These are phyloP conservation scores for Monosporascus sp. DNA, from an alignment of 2,329 filamentous ascomycete genomes.

Conservation along the genomic window DNA sequence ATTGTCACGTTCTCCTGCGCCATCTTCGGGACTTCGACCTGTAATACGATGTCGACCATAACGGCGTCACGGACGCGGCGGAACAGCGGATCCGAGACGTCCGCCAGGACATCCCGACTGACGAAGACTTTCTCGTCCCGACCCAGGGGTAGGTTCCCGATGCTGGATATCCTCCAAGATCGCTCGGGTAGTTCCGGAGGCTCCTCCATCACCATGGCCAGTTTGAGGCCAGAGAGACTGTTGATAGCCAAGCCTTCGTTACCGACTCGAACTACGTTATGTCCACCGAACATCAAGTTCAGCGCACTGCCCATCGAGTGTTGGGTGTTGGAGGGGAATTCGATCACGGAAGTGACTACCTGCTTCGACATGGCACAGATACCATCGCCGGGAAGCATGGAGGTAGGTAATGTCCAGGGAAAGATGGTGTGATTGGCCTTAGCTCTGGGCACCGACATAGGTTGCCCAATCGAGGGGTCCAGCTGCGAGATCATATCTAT, in stretches of 20 bases:
- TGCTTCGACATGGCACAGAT: constrained; percentile 68
- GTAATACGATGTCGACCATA: constrained; percentile 69
- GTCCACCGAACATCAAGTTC: constrained; percentile 40
- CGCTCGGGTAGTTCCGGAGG: constrained; percentile 34
- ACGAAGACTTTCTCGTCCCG: constrained; percentile 85
- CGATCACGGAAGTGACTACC: constrained; percentile 64
- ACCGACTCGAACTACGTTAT: constrained; percentile 41
- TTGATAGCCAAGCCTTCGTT: constrained; percentile 43
- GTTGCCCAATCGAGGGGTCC: constrained; percentile 5
- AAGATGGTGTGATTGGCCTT: constrained; percentile 79
- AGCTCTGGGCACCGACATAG: constrained; percentile 30
- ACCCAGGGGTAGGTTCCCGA: constrained; percentile 76
- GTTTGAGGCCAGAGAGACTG: constrained; percentile 52
- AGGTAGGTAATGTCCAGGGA: constrained; percentile 83
- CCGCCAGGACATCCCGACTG: constrained; percentile 67
- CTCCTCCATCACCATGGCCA: constrained; percentile 64
- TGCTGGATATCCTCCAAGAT: constrained; percentile 68
- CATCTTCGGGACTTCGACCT: constrained; percentile 31
- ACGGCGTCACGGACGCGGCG: constrained; percentile 68
- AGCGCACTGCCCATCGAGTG: constrained; percentile 36
- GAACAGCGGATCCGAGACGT: constrained; percentile 79
- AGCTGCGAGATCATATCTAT: constrained; percentile 9
- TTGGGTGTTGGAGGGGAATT: constrained; percentile 51
- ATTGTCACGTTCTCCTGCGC: constrained; percentile 18
- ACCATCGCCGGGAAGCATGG: constrained; percentile 70